Evolutionary conservation across 164 flowering plant species (phyloP), one percentile per base, ranked within the genome.

Genomic region (Santalum album): DNA sequence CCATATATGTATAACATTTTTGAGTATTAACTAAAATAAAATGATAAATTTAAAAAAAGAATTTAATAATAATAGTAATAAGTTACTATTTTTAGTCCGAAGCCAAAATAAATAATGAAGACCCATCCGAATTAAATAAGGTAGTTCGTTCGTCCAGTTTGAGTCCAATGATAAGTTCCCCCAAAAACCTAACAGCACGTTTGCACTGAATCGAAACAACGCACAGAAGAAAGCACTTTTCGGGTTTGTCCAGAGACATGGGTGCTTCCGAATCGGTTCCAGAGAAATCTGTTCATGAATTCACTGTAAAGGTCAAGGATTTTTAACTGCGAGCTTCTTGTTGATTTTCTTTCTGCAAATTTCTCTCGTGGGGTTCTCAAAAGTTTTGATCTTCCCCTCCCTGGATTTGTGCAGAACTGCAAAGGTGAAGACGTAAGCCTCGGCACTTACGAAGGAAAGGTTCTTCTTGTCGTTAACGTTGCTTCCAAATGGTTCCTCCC

Each of bases 401-500:
- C 39, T 17, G 25, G 34, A 16, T 49, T 48, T 23, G 52, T 25
- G 56, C 78, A 90, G 97, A 86, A 90, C 73, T 20, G 55, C 59
- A 78, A 61, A 25, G 91, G 94, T 6, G 71, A 75, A 21, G 87
- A 82, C 57, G 84, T 82, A 1, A 75, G 83, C 63, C 75, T 90
- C 5, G 70, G 79, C 51, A 59, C 53, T 18, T 90, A 83, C 70
- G 79, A 66, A 45, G 96, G 96, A 40, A 90, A 87, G 60, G 90
- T 85, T 26, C 76, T 87, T 48, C 77, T 90, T 9, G 73, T 85
- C 42, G 96, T 90, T 29, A 90, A 90, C 58, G 96, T 90, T 48
- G 97, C 97, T 64, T 90, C 97, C 44, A 83, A 82, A 78, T 90
- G 97, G 97, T 87, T 26, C 7, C 10, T 35, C 45, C 19, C 19